phyloP scores from a whole-genome alignment of 176 grass and related monocot genomes.

The Sorghum bicolor region Sorghum_bicolor_NCBIv3 NC_012875.2:53200501-53201000 shows the following conservation, averaged over 20 bases:
- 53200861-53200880: not conserved
- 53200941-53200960: constrained; percentile 20
- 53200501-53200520: not conserved
- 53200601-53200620: not conserved
- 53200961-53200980: constrained; percentile 1
- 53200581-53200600: not conserved
- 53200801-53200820: not conserved
- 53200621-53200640: not conserved
- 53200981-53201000: not conserved
- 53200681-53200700: not conserved
- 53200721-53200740: not conserved
- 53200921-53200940: not conserved
- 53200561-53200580: not conserved
- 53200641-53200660: not conserved
- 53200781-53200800: not conserved
- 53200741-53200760: not conserved
- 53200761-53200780: not conserved
- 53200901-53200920: not conserved
- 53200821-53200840: not conserved
- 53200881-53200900: constrained; percentile 2
- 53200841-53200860: constrained; percentile 1
- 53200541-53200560: not conserved
- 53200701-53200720: not conserved
- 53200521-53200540: not conserved
- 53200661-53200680: not conserved